A percentile compares a stretch with the other conserved stretches of the same genome.
phyloP scores from a whole-genome alignment of 2,329 filamentous ascomycete genomes.

The Lachnellula subtilissima region DNA sequence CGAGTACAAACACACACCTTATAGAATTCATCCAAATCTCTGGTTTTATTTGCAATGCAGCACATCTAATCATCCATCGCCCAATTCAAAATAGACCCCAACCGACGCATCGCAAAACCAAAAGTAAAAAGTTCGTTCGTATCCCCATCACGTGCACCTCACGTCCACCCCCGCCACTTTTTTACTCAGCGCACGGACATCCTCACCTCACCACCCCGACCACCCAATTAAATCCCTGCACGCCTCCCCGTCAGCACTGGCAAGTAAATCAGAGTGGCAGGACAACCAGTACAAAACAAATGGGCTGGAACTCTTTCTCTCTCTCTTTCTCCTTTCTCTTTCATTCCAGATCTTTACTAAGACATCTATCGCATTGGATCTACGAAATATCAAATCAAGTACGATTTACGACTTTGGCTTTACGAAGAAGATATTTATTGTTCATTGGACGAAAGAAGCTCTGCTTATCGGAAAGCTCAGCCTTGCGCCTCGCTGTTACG shows the following conservation, averaged over 20 bases:
- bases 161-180: background rate
- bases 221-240: background rate
- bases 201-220: background rate
- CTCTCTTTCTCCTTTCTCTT: background rate
- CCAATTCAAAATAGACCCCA: background rate
- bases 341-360: background rate
- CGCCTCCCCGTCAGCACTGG: background rate
- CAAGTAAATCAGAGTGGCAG: background rate
- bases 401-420: background rate
- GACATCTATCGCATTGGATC: no score
- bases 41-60: no score
- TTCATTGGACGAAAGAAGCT: background rate
- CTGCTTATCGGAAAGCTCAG: background rate
- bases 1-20: no score
- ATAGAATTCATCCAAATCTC: no score
- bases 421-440: background rate
- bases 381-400: background rate
- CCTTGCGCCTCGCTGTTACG: background rate
- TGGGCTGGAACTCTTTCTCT: background rate
- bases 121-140: background rate
- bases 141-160: background rate
- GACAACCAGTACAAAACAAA: background rate
- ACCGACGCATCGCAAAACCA: background rate
- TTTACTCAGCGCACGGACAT: background rate
- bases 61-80: no score